Percentiles rank a stretch among this genome's conserved stretches.
Evolutionary conservation across 192 early-diverging fungal species (phyloP).

Genomic region (Coemansia sp.): DNA sequence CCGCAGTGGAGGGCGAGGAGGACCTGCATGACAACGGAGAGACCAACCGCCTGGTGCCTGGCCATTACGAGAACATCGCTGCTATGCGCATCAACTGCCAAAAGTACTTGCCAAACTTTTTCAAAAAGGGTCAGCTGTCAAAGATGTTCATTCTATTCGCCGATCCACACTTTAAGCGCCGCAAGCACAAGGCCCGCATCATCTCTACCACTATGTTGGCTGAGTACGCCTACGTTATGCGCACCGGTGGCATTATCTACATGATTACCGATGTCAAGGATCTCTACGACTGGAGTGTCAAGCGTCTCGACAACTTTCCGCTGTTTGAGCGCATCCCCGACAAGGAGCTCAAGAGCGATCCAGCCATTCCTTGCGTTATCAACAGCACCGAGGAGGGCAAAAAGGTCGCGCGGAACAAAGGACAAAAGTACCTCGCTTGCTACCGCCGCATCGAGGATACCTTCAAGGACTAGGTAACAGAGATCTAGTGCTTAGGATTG

Average conservation of each 20-base stretch:
- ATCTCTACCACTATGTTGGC: constrained; percentile 85
- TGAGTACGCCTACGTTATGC: constrained; percentile 96
- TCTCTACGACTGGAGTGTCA: constrained; percentile 94
- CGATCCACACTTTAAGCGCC: constrained; percentile 99
- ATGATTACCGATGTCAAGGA: constrained; percentile 94
- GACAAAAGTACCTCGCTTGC: constrained; percentile 91
- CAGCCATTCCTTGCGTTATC: constrained; percentile 79
- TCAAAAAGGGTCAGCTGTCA: constrained; percentile 89
- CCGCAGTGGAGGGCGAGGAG: background rate
- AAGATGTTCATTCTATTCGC: constrained; percentile 99
- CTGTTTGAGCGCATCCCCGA: constrained; percentile 85
- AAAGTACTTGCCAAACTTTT: constrained; percentile 99
- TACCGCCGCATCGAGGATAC: constrained; percentile 74
- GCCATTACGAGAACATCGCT: constrained; percentile 93
- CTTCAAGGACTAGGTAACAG: background rate
- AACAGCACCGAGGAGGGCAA: constrained; percentile 97
- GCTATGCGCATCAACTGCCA: constrained; percentile 98
- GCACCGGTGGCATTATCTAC: constrained; percentile 88
- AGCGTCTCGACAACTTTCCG: constrained; percentile 91
- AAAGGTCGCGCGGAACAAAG: constrained; percentile 96
- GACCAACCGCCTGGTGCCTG: constrained; percentile 53
- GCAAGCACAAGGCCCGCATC: constrained; percentile 98
- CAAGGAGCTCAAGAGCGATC: constrained; percentile 77
- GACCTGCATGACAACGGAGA: constrained; percentile 54
- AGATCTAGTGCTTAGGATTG: background rate